A percentile compares a stretch with the other conserved stretches of the same genome.
Evolutionary conservation across 371 early-diverging fungal genomes (phyloP).

Genomic region (Entomophthora muscae): DNA sequence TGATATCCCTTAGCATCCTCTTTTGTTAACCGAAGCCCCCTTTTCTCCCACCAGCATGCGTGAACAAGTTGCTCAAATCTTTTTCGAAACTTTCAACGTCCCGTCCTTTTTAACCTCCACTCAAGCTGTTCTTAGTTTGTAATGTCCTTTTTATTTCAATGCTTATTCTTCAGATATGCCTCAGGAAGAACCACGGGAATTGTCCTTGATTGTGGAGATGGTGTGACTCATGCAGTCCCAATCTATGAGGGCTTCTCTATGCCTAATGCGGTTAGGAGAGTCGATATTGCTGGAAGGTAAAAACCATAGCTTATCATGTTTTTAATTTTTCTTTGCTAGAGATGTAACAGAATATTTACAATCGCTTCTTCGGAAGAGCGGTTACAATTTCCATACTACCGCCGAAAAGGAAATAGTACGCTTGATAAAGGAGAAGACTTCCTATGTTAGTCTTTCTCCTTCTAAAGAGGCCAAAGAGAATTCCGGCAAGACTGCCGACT

Average conservation of each 20-base stretch:
- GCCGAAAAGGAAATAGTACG: constrained; percentile 90
- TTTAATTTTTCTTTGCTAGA: constrained; percentile 15
- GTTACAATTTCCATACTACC: constrained; percentile 68
- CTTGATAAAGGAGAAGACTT: constrained; percentile 86
- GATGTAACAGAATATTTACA: constrained; percentile 84
- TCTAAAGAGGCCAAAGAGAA: constrained; percentile 75
- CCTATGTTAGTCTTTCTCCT: constrained; percentile 81
- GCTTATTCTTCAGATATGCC: constrained; percentile 35
- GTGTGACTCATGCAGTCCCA: constrained; percentile 87
- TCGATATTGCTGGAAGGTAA: constrained; percentile 80
- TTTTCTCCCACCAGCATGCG: constrained; percentile 77
- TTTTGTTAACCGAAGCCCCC: constrained; percentile 88
- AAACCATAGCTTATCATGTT: background rate
- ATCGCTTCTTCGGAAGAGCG: constrained; percentile 68
- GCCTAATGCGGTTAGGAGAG: constrained; percentile 77
- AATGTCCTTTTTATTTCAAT: constrained; percentile 11
- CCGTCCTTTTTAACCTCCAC: constrained; percentile 87
- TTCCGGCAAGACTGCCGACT: constrained; percentile 50
- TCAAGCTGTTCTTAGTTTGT: constrained; percentile 88
- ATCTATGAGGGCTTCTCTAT: constrained; percentile 94
- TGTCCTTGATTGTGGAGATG: constrained; percentile 86
- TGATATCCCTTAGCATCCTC: constrained; percentile 53
- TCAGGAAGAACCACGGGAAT: constrained; percentile 94
- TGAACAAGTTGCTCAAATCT: constrained; percentile 81
- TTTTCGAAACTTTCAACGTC: constrained; percentile 94